These are phyloP conservation scores for Phytophthora pseudosyringae DNA, from an alignment of 352 stramenopile species.

Conservation along the genomic window DNA sequence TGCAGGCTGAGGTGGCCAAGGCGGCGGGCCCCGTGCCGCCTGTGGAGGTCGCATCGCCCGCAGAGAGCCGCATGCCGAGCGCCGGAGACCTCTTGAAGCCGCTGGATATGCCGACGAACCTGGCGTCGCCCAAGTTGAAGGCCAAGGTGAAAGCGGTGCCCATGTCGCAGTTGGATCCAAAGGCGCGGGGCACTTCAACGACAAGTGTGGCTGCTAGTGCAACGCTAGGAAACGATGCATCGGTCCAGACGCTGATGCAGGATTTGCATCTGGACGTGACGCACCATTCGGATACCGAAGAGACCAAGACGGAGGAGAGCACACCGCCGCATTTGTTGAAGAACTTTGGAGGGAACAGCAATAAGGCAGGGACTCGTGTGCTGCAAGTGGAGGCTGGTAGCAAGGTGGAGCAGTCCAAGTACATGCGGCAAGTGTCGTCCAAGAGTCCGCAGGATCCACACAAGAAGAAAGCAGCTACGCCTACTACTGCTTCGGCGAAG, in stretches of 20 bases:
- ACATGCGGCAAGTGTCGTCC: slow-evolving; percentile 31
- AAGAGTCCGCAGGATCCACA: slow-evolving; percentile 34
- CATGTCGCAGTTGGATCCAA: slow-evolving; percentile 32
- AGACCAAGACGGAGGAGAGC: slow-evolving; percentile 64
- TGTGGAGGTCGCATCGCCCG: slow-evolving; percentile 1
- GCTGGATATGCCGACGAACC: slow-evolving; percentile 42
- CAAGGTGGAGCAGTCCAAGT: slow-evolving; percentile 13
- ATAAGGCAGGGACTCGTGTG: not conserved
- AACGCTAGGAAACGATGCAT: slow-evolving; percentile 44
- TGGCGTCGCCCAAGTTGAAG: slow-evolving; percentile 29
- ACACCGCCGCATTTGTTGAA: slow-evolving; percentile 45
- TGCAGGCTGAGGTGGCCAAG: slow-evolving; percentile 45
- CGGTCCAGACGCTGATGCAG: slow-evolving; percentile 58
- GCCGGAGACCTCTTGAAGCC: slow-evolving; percentile 29
- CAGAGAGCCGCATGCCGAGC: slow-evolving; percentile 12
- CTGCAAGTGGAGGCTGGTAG: slow-evolving; percentile 4
- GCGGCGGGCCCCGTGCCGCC: not conserved
- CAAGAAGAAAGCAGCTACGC: slow-evolving; percentile 20
- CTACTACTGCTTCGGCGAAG: slow-evolving; percentile 12
- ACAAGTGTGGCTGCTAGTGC: slow-evolving; percentile 12
- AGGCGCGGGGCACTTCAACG: not conserved
- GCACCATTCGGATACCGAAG: slow-evolving; percentile 33
- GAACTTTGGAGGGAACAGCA: slow-evolving; percentile 4
- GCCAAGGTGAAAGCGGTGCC: slow-evolving; percentile 16
- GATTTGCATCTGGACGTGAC: slow-evolving; percentile 55